Percentiles rank a stretch among this genome's conserved stretches.
phyloP scores from a whole-genome alignment of 1,139 yeast genomes.

The Blastobotrys indianensis region DNA sequence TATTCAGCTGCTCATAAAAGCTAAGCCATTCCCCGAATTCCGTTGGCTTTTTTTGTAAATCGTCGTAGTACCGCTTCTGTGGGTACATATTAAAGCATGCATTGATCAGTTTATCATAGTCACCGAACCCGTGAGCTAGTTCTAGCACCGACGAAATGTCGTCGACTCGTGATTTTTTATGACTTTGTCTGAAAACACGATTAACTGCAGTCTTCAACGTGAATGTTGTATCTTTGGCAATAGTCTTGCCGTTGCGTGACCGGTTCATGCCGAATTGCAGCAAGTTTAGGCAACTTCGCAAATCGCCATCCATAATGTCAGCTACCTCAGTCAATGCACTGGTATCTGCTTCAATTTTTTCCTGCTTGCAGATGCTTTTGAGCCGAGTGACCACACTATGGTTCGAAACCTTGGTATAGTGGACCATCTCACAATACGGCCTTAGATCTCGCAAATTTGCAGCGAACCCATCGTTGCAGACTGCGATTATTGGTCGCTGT shows the following conservation, averaged over 20 bases:
- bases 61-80: slow-evolving; percentile 55
- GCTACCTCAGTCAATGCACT: slow-evolving; percentile 51
- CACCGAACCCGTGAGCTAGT: slow-evolving; percentile 42
- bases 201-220: slow-evolving; percentile 25
- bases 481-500: slow-evolving; percentile 81
- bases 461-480: slow-evolving; percentile 82
- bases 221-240: slow-evolving; percentile 22
- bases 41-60: slow-evolving; percentile 56
- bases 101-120: slow-evolving; percentile 54
- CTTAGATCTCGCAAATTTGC: slow-evolving; percentile 68
- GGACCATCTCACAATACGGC: slow-evolving; percentile 63
- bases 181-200: slow-evolving; percentile 29
- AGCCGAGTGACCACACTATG: slow-evolving; percentile 45
- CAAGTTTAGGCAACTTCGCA: slow-evolving; percentile 78
- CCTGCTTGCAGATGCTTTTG: slow-evolving; percentile 45
- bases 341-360: slow-evolving; percentile 37
- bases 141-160: slow-evolving; percentile 42
- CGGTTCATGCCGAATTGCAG: slow-evolving; percentile 57
- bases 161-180: slow-evolving; percentile 49
- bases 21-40: slow-evolving; percentile 71
- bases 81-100: slow-evolving; percentile 71
- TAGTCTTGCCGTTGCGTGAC: slow-evolving; percentile 10
- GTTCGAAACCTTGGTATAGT: slow-evolving; percentile 56
- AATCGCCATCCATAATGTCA: slow-evolving; percentile 72
- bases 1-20: slow-evolving; percentile 52